Percentiles rank a stretch among this genome's conserved stretches.
These are phyloP conservation scores for Alternaria solani DNA, from an alignment of 2,329 filamentous ascomycete genomes.

Conservation along the genomic window DNA sequence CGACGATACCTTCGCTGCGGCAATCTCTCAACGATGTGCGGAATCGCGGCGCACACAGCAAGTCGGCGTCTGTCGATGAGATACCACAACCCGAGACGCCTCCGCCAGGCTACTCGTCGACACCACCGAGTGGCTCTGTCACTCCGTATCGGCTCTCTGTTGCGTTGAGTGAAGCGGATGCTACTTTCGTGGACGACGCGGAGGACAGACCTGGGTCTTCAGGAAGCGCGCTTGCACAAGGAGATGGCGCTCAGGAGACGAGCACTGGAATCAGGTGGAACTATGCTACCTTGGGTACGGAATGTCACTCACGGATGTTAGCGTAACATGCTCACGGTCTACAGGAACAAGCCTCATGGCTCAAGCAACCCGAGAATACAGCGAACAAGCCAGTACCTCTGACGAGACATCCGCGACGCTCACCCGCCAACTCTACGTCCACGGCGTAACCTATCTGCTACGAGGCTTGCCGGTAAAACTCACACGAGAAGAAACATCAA, in stretches of 20 bases:
- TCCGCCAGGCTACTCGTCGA: slow-evolving; percentile 48
- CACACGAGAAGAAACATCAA: slow-evolving; percentile 62
- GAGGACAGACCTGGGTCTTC: slow-evolving; percentile 39
- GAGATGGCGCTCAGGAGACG: slow-evolving; percentile 36
- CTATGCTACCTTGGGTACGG: slow-evolving; percentile 60
- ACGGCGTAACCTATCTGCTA: slow-evolving; percentile 70
- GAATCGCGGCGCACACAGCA: slow-evolving; percentile 25
- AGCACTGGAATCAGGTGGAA: slow-evolving; percentile 59
- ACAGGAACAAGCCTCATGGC: slow-evolving; percentile 59
- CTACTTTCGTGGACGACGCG: slow-evolving; percentile 33
- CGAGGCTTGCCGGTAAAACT: slow-evolving; percentile 68
- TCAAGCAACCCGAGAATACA: slow-evolving; percentile 57
- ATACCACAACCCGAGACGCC: slow-evolving; percentile 42
- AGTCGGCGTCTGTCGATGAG: slow-evolving; percentile 28
- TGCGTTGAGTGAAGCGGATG: slow-evolving; percentile 28
- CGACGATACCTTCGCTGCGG: slow-evolving; percentile 60
- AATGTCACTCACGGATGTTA: background rate
- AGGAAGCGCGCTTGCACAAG: slow-evolving; percentile 25
- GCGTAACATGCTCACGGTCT: slow-evolving; percentile 6
- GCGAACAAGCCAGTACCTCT: slow-evolving; percentile 35
- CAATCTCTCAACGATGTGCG: slow-evolving; percentile 43
- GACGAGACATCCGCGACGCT: slow-evolving; percentile 54
- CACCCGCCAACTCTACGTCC: slow-evolving; percentile 69
- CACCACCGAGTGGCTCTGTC: slow-evolving; percentile 34
- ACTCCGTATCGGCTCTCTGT: slow-evolving; percentile 28